Evolutionary conservation across 2,329 filamentous ascomycete species (phyloP), one percentile per base, ranked within the genome.

Genomic region (Emmonsiellopsis sp.): DNA sequence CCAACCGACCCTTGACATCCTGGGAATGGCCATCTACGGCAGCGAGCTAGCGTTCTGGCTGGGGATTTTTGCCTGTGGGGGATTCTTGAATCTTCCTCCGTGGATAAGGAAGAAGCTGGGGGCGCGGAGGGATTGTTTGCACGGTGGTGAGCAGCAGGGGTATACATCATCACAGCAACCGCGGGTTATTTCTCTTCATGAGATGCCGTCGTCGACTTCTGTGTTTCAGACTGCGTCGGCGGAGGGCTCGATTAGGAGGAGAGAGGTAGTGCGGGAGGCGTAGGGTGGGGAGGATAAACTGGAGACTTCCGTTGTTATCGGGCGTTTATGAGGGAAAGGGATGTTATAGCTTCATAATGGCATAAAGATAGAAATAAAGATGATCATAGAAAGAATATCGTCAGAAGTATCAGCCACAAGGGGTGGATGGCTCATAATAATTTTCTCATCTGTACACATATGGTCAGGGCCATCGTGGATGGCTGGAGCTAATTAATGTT

Each of bases 1-100:
- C 57, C 77, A 85, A 62, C 73, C 75, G 0, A 68, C 70, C 15
- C 61, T 84, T 3, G 80, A 86, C 61, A 63, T 84, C 0, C 67
- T 86, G 0, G 85, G 84, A 0, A 75, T 87, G 55, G 75, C 83
- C 1, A 85, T 87, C 13, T 88, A 88, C 63, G 81, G 78, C 1
- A 80, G 79, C 0, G 84, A 87, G 65, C 72, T 87, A 50, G 70
- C 76, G 1, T 71, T 88, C 1, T 88, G 85, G 85, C 74, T 81
- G 42, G 84, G 84, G 0, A 76, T 87, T 2, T 83, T 86, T 65
- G 77, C 78, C 0, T 83, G 79, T 55, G 84, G 84, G 0, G 81
- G 76, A 1, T 83, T 83, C 56, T 86, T 81, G 61, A 85, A 86
- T 58, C 65, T 87, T 2, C 52, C 75, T 10, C 83, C 84, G 1